These are phyloP conservation scores for Lachancea waltii DNA, from an alignment of 805 yeast species.

Conservation along the genomic window DNA sequence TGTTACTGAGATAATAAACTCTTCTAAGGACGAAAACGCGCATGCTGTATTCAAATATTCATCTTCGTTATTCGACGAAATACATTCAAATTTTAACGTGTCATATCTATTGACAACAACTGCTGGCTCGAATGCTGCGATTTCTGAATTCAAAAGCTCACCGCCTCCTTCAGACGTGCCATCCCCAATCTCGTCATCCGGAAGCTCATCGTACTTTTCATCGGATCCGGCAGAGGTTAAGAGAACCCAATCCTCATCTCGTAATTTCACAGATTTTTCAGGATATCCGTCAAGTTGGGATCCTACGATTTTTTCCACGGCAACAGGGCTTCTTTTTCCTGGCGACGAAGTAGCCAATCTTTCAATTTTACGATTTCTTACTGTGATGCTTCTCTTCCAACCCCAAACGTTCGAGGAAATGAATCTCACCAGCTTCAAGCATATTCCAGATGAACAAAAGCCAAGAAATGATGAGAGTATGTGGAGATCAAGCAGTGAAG, in stretches of 20 bases:
- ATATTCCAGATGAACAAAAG: conserved; percentile 16
- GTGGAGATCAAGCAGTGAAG: not conserved
- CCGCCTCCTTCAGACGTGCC: conserved; percentile 4
- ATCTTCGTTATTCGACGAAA: conserved; percentile 22
- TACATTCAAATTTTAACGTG: conserved; percentile 22
- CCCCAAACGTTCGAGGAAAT: conserved; percentile 22
- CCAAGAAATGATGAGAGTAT: conserved; percentile 4
- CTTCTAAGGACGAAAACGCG: conserved; percentile 10
- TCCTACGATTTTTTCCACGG: conserved; percentile 2
- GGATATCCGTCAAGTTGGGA: not conserved
- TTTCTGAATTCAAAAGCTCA: conserved; percentile 6
- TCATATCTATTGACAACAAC: conserved; percentile 14
- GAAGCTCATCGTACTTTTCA: conserved; percentile 1
- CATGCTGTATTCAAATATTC: conserved; percentile 14
- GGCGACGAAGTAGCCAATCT: conserved; percentile 26
- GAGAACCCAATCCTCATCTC: not conserved
- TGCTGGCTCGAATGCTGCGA: conserved; percentile 6
- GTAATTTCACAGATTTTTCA: not conserved
- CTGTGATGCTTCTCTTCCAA: conserved; percentile 23
- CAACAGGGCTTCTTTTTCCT: conserved; percentile 4
- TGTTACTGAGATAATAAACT: conserved; percentile 1
- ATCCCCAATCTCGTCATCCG: conserved; percentile 6
- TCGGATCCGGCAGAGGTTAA: conserved; percentile 1
- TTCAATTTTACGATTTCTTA: conserved; percentile 23
- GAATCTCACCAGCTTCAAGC: conserved; percentile 20